phyloP scores from a whole-genome alignment of 2,329 filamentous ascomycete species.

The Paracamarosporium sp. region DNA sequence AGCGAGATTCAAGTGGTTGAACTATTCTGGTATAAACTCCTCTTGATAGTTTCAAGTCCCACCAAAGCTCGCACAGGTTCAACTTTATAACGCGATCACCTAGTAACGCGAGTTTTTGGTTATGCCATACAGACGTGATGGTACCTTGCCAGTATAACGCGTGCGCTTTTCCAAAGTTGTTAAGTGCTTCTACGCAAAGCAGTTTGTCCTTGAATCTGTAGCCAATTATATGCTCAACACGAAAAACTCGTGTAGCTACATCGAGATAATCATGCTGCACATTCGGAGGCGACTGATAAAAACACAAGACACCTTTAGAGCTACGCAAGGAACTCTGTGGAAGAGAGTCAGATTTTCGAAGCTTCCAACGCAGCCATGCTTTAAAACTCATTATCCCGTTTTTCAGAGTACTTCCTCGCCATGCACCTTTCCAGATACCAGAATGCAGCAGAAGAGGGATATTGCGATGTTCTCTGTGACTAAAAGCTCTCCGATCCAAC shows the following conservation, averaged over 20 bases:
- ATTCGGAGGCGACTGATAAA: slow-evolving; percentile 7
- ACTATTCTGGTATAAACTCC: neutral
- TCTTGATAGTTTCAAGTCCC: slow-evolving; percentile 14
- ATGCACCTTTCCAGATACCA: no score
- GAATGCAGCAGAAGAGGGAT: no score
- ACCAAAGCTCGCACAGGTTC: slow-evolving; percentile 26
- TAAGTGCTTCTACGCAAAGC: slow-evolving; percentile 26
- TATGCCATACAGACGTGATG: slow-evolving; percentile 9
- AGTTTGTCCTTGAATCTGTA: slow-evolving; percentile 31
- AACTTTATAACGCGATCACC: slow-evolving; percentile 26
- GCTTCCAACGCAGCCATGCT: slow-evolving; percentile 16
- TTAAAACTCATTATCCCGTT: no score
- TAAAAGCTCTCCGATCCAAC: no score
- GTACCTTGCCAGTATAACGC: slow-evolving; percentile 24
- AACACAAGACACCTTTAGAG: slow-evolving; percentile 7
- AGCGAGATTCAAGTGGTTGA: slow-evolving; percentile 8
- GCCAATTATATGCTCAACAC: slow-evolving; percentile 12
- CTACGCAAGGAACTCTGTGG: no score
- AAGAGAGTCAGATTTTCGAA: slow-evolving; percentile 20
- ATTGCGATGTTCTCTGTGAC: no score
- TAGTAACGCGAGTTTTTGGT: slow-evolving; percentile 29
- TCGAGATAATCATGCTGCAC: slow-evolving; percentile 22
- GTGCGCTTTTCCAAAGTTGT: slow-evolving; percentile 6
- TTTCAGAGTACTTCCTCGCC: no score
- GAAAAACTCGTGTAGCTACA: slow-evolving; percentile 7